Evolutionary conservation across 176 grass and related monocot species (phyloP), one percentile per base, ranked within the genome.

Genomic region (Poa pratensis): DNA sequence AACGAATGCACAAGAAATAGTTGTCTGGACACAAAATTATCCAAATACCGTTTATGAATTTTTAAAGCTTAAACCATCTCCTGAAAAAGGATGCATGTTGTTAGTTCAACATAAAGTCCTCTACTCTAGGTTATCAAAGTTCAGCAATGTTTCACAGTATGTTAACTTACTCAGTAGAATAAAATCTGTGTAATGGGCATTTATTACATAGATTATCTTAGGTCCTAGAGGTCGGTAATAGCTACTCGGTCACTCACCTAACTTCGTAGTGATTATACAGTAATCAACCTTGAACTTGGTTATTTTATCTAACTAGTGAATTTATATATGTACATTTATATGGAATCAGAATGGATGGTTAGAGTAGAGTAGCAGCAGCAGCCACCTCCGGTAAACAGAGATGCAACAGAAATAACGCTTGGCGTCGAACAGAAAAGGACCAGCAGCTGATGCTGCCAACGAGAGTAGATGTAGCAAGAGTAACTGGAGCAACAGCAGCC

Each of bases 221-320:
- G 70, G 24, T 51, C 51, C 24, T 28, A 75, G 48, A 75, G 16
- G 23, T 51, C 23, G 0, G 45, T 75, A 51, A 30, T 18, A 0
- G 46, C 15, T 50, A 73, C 43, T 28, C 2, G 7, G 43, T 75
- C 3, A 27, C 24, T 30, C 24, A 51, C 14, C 71, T 50, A 74
- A 74, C 23, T 95, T 91, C 61, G 64, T 40, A 90, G 66, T 49
- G 46, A 15, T 49, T 49, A 46, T 43, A 43, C 42, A 43, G 42
- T 43, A 43, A 43, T 43, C 42, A 43, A 43, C 10, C 42, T 9
- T 43, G 42, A 43, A 69, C 19, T 69, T 69, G 30, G 32, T 68
- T 68, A 68, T 40, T 69, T 19, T 69, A 69, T 42, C 35, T 42
- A n/a, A 69, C 19, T 74, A 20, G 68, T 35, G 18, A 6, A 18